Evolutionary conservation across 129 eudicot species (phyloP).

Genomic region (Saposhnikovia divaricata): DNA sequence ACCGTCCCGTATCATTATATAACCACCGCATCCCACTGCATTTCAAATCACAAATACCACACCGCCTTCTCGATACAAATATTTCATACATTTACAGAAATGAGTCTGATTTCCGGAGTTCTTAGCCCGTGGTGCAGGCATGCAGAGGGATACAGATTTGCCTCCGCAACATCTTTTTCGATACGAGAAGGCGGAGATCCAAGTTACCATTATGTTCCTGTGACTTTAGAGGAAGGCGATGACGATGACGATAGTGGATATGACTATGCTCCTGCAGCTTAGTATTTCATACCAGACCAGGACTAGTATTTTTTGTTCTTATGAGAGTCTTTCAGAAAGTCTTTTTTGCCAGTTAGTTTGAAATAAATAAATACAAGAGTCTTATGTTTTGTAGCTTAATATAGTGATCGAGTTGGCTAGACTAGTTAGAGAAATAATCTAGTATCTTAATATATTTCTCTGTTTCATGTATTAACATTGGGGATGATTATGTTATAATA

Average conservation of each 20-base stretch:
- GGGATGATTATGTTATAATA: no score
- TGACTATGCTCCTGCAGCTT: slow-evolving; percentile 12
- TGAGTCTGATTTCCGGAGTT: not conserved
- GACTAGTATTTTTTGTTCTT: not conserved
- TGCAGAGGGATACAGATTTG: slow-evolving; percentile 8
- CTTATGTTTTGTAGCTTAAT: not conserved
- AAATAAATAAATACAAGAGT: not conserved
- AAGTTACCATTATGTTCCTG: not conserved
- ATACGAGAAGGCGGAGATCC: not conserved
- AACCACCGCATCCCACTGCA: not conserved
- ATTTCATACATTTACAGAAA: not conserved
- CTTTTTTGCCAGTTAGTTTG: not conserved
- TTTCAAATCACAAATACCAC: not conserved
- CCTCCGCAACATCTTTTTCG: not conserved
- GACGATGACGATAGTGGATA: slow-evolving; percentile 17
- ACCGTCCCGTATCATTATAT: not conserved
- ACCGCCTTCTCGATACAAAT: not conserved
- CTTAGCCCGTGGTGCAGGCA: not conserved
- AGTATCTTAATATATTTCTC: no score
- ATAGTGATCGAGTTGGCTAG: not conserved
- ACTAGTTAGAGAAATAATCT: no score
- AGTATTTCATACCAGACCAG: not conserved
- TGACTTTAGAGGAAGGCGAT: slow-evolving; percentile 5
- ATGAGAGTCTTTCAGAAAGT: not conserved
- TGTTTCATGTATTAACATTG: not conserved